Base-by-base conservation (phyloP, 2,329 filamentous ascomycete genomes). In the Botrytis porri region DNA sequence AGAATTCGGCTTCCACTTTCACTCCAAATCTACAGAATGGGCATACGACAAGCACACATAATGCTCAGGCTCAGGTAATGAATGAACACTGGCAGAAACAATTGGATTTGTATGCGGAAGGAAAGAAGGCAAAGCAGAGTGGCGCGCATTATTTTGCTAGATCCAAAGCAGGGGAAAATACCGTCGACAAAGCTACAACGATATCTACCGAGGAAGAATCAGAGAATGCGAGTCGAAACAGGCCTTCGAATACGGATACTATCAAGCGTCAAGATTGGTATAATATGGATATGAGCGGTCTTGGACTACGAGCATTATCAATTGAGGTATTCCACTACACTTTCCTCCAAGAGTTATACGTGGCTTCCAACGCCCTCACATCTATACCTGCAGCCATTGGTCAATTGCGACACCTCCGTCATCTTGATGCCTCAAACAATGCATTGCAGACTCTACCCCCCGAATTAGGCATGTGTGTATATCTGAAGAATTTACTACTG, bases 401-500 rank as follows among this genome's bases (percentile, higher is more conserved):
- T 57, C 88, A 92, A 78, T 86, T 99, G 76, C 90, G 95, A 76
- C 91, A 92, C 76, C 84, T 99, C 66, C 92, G 89, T 51, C 88
- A 95, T 79, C 88, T 99, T 66, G 95, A 99, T 82, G 87, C 95
- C 4, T 98, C 96, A 0, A 90, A 92, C 83, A 99, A 99, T 82
- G 89, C 95, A 75, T 86, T 99, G 74, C 88, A 87, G 14, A 90
- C 92, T 76, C 85, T 99, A 6, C 96, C 96, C 1, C 88, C 93
- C 35, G 95, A 99, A 84, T 89, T 99, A 74, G 96, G 96, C 80
- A 99, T 98, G 95, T 93, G 97, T 79, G 96, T 95, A 41, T 96
- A 95, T 77, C 85, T 99, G 72, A 94, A 93, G 83, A 90, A 93
- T 77, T 86, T 99, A 8, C 85, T 95, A 41, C 86, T 98, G 3